Evolutionary conservation across 257 asterid genomes (phyloP).

Genomic region (Nicotiana benthamiana): DNA sequence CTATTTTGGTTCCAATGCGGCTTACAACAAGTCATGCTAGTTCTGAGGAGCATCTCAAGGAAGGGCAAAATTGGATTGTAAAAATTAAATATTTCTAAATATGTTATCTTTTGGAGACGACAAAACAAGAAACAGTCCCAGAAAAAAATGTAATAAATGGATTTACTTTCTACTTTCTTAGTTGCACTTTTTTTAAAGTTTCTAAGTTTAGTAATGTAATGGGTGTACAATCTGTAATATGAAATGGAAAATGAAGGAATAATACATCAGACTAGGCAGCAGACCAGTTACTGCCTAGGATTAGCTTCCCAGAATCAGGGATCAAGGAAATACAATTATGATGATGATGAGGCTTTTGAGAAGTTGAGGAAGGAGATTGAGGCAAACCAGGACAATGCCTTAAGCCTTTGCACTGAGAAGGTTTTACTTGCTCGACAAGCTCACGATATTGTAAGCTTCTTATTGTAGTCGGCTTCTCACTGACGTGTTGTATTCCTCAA

Average conservation of each 20-base stretch:
- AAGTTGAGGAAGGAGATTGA: slow-evolving; percentile 74
- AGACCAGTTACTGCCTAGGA: slow-evolving; percentile 75
- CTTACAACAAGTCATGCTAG: not conserved
- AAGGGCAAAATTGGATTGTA: not conserved
- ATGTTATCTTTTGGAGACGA: not conserved
- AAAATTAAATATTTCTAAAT: not conserved
- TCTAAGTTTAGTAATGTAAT: not conserved
- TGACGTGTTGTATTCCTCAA: not conserved
- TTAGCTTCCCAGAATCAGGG: slow-evolving; percentile 59
- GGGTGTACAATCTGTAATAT: not conserved
- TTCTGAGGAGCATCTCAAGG: not conserved
- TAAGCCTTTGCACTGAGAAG: slow-evolving; percentile 92
- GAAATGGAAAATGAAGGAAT: slow-evolving; percentile 37
- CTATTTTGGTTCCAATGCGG: not conserved
- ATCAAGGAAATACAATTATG: slow-evolving; percentile 37
- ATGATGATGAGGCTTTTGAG: slow-evolving; percentile 57
- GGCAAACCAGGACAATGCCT: slow-evolving; percentile 72
- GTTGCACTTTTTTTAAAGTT: not conserved
- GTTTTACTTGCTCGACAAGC: slow-evolving; percentile 94
- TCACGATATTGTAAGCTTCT: slow-evolving; percentile 61
- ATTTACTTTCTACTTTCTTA: not conserved
- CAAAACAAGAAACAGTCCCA: not conserved
- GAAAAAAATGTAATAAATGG: not conserved
- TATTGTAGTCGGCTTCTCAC: not conserved
- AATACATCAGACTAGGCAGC: slow-evolving; percentile 81